Percentiles rank a stretch among this genome's conserved stretches.
phyloP scores from a whole-genome alignment of 768 basidiomycete genomes.

The Lactarius evosmus region DNA sequence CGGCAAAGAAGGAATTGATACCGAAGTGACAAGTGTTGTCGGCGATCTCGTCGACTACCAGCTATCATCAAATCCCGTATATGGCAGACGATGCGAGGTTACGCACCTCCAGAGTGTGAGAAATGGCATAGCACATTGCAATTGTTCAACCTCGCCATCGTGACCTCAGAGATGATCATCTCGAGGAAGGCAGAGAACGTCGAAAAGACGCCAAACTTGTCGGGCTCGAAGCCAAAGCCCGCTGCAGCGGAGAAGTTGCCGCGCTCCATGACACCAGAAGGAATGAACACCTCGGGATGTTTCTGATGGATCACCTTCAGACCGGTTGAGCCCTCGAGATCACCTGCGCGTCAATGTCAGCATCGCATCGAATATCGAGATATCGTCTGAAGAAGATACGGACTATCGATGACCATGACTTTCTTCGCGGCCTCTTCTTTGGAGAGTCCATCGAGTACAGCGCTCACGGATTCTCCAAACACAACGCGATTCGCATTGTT shows the following conservation, averaged over 20 bases:
- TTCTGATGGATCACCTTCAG: constrained; percentile 85
- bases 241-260: constrained; percentile 82
- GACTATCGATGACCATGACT: constrained; percentile 87
- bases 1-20: constrained; percentile 83
- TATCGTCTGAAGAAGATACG: constrained; percentile 35
- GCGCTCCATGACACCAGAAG: constrained; percentile 86
- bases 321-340: constrained; percentile 87
- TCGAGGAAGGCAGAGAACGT: constrained; percentile 91
- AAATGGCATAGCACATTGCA: constrained; percentile 88
- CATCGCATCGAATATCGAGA: constrained; percentile 1
- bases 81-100: background rate
- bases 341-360: constrained; percentile 44
- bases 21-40: constrained; percentile 65
- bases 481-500: constrained; percentile 75
- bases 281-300: constrained; percentile 82
- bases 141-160: constrained; percentile 89
- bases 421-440: constrained; percentile 75
- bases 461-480: constrained; percentile 82
- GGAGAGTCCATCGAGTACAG: constrained; percentile 67
- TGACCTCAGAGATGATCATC: constrained; percentile 86
- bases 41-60: constrained; percentile 43
- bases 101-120: constrained; percentile 78
- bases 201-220: constrained; percentile 86
- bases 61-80: background rate
- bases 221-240: constrained; percentile 78